Conservation (phyloP, 257 asterid genomes). For the Solanum neorickii region DNA sequence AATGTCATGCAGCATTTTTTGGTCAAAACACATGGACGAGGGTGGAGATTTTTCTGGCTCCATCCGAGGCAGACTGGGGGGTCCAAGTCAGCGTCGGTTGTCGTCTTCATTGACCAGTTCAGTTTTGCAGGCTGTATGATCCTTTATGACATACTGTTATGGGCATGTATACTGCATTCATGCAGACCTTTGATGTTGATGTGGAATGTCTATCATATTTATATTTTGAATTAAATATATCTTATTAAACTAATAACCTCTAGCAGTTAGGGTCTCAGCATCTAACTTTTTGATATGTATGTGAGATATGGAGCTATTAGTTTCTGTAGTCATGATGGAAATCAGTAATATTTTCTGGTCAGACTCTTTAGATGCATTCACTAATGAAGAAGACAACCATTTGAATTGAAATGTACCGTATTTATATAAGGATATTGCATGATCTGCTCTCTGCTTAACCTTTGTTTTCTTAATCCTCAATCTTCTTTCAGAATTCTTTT, state of each 20-base stretch:
- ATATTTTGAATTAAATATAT: background rate
- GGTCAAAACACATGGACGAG: slow-evolving; percentile 33
- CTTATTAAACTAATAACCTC: background rate
- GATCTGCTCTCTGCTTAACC: background rate
- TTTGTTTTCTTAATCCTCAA: background rate
- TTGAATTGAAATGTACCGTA: background rate
- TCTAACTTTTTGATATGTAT: background rate
- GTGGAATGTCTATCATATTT: background rate
- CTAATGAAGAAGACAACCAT: background rate
- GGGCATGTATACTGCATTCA: background rate
- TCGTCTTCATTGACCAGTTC: slow-evolving; percentile 49
- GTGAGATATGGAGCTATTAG: background rate
- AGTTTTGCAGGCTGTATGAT: slow-evolving; percentile 73
- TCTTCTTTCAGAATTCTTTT: background rate
- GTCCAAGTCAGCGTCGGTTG: slow-evolving; percentile 86
- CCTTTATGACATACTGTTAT: background rate
- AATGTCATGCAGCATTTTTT: slow-evolving; percentile 50
- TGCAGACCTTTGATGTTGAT: background rate
- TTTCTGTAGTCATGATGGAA: background rate
- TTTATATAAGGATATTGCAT: background rate
- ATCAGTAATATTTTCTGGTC: background rate
- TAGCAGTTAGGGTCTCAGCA: background rate
- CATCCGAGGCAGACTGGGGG: slow-evolving; percentile 79
- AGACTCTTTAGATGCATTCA: background rate
- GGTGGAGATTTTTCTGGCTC: slow-evolving; percentile 52